Conservation (phyloP, 345 rosid species). For the Balakata baccata region DNA sequence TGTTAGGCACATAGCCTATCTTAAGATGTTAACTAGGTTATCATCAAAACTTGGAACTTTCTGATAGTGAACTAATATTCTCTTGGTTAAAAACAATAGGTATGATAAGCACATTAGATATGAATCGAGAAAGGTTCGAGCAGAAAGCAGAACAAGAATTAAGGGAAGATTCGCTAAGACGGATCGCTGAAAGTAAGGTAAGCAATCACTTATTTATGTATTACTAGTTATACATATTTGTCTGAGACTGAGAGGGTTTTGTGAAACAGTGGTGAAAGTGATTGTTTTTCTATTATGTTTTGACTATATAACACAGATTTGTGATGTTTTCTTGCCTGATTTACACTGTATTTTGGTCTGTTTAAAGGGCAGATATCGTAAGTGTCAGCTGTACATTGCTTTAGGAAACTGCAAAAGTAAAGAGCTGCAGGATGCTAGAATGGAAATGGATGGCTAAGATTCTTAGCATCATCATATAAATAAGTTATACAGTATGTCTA, state of each 20-base stretch:
- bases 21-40: too few relatives aligned
- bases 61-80: neutral
- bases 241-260: too few relatives aligned
- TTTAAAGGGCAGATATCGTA: neutral
- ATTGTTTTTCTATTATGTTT: neutral
- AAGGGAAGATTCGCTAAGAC: constrained; percentile 87
- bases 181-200: constrained; percentile 29
- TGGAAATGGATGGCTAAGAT: neutral
- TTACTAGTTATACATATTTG: too few relatives aligned
- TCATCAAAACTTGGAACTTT: too few relatives aligned
- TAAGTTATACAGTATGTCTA: too few relatives aligned
- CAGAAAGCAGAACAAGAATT: constrained; percentile 82
- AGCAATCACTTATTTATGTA: neutral
- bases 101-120: constrained; percentile 79
- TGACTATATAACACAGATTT: neutral
- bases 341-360: neutral
- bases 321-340: neutral
- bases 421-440: neutral
- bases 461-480: too few relatives aligned
- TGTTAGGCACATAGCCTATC: too few relatives aligned
- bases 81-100: constrained; percentile 29
- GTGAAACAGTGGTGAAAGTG: too few relatives aligned
- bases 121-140: constrained; percentile 78
- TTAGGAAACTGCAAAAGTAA: too few relatives aligned
- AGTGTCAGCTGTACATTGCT: too few relatives aligned